A percentile compares a stretch with the other conserved stretches of the same genome.
Conservation (phyloP, 1,139 yeast genomes). For the Nematodospora anomalae region DNA sequence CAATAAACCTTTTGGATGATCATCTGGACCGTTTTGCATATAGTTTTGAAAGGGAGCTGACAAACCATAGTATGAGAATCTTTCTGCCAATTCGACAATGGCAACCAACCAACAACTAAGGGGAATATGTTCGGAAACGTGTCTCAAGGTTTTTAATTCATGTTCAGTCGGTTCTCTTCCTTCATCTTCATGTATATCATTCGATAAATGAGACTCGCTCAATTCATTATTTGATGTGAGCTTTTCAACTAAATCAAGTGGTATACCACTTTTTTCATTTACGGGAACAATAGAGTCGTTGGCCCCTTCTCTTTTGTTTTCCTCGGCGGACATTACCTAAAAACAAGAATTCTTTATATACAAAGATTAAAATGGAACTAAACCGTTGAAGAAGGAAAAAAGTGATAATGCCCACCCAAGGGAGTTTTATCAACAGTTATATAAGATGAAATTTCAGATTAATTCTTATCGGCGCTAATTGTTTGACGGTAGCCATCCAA, state of each 20-base stretch:
- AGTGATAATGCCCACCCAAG: too few species aligned
- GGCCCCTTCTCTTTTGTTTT: too few species aligned
- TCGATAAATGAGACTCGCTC: neutral
- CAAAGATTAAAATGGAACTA: too few species aligned
- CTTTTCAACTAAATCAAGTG: slow-evolving; percentile 4
- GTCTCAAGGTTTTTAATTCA: slow-evolving; percentile 42
- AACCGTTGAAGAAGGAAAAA: too few species aligned
- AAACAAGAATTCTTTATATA: too few species aligned
- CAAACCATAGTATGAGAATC: slow-evolving; percentile 82
- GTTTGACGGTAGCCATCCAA: too few species aligned
- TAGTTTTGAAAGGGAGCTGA: slow-evolving; percentile 77
- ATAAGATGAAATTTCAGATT: too few species aligned
- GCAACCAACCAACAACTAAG: slow-evolving; percentile 69
- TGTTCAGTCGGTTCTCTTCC: slow-evolving; percentile 39
- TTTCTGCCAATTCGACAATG: slow-evolving; percentile 75
- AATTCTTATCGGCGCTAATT: too few species aligned
- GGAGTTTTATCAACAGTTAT: too few species aligned
- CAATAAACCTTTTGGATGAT: slow-evolving; percentile 59
- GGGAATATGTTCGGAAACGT: slow-evolving; percentile 43
- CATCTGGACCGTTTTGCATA: slow-evolving; percentile 56
- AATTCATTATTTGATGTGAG: slow-evolving; percentile 3
- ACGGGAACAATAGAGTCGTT: too few species aligned
- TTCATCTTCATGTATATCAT: slow-evolving; percentile 16
- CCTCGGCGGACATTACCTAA: too few species aligned
- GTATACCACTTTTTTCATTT: neutral